Evolutionary conservation across 2,329 filamentous ascomycete species (phyloP).

Genomic region (Pleoardoris graminearum): DNA sequence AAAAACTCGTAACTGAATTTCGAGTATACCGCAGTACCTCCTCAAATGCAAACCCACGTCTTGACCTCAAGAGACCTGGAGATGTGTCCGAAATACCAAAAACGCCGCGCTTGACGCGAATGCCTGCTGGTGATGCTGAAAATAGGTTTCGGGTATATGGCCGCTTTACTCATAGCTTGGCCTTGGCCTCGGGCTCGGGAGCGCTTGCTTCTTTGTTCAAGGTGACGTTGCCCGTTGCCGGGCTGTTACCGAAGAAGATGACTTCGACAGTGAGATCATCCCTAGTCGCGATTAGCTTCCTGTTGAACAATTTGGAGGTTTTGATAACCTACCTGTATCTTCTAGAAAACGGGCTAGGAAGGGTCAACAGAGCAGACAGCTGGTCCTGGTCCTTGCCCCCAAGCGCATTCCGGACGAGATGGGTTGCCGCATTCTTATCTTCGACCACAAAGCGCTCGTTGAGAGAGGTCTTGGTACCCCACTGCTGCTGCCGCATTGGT

Average conservation of each 20-base stretch:
- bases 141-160: background rate
- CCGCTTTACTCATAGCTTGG: constrained; percentile 49
- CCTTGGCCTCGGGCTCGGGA: constrained; percentile 50
- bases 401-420: constrained; percentile 91
- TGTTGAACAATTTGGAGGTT: too few species aligned
- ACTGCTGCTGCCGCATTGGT: constrained; percentile 87
- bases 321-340: constrained; percentile 81
- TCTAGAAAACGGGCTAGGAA: constrained; percentile 88
- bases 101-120: constrained; percentile 3
- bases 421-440: constrained; percentile 95
- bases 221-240: constrained; percentile 75
- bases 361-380: constrained; percentile 85
- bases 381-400: constrained; percentile 93
- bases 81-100: background rate
- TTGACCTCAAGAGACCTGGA: too few species aligned
- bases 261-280: constrained; percentile 97
- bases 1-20: too few species aligned
- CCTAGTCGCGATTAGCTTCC: constrained; percentile 51
- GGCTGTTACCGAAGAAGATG: constrained; percentile 90
- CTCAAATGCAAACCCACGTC: too few species aligned
- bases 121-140: background rate
- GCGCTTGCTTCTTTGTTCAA: constrained; percentile 88
- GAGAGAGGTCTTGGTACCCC: constrained; percentile 75
- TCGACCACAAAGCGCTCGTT: constrained; percentile 87
- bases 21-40: too few species aligned